A percentile compares a stretch with the other conserved stretches of the same genome.
These are phyloP conservation scores for Diaporthe caulivora DNA, from an alignment of 2,329 filamentous ascomycete genomes.

Conservation along the genomic window DNA sequence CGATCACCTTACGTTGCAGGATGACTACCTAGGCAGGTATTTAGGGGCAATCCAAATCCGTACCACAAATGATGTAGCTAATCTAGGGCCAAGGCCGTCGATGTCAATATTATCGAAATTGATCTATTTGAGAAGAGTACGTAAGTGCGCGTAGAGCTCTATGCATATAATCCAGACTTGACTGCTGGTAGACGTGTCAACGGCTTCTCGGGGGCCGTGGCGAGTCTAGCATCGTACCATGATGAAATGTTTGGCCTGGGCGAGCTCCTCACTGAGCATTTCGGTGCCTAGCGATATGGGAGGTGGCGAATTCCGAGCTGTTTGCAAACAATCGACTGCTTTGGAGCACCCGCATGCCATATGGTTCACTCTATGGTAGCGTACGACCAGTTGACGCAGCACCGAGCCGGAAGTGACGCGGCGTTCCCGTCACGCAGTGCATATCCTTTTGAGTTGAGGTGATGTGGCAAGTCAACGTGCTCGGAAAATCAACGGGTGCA, in stretches of 20 bases:
- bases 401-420: neutral
- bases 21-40: too few relatives aligned
- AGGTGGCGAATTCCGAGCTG: neutral
- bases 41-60: too few relatives aligned
- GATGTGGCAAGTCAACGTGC: conserved; percentile 14
- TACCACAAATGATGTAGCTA: neutral
- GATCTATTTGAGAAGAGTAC: neutral
- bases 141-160: neutral
- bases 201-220: neutral
- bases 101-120: neutral
- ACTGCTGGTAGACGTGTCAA: neutral
- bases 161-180: neutral
- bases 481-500: conserved; percentile 12
- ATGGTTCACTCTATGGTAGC: neutral
- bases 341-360: neutral
- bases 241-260: neutral
- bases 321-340: neutral
- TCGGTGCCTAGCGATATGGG: conserved; percentile 1
- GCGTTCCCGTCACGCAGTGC: conserved; percentile 1
- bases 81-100: neutral
- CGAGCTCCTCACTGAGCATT: neutral
- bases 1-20: too few relatives aligned
- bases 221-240: neutral
- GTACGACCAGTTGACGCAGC: neutral
- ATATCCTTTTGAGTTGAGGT: neutral